Base-by-base conservation (phyloP, 23 red algal species). In the Gracilaria gracilis region DNA sequence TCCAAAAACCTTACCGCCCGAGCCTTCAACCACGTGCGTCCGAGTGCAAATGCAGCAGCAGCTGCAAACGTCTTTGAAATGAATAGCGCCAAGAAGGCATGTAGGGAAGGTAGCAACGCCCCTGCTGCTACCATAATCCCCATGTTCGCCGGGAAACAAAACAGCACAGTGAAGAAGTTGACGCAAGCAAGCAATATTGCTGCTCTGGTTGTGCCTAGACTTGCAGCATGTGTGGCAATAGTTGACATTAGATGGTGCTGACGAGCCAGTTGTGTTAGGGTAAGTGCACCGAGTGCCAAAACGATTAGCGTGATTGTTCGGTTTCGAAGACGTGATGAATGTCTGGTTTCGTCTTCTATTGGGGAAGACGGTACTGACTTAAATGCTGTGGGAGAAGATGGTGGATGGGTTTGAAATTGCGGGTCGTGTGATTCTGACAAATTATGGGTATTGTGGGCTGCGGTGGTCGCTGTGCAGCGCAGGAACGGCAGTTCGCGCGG, bases 81-180 rank as follows among this genome's bases (percentile, higher is more conserved):
- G 57, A 84, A 92, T 12, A 92, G 57, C 9, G 78, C 76, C 27
- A 57, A 27, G 34, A 92, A 92, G n/a, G 89, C 89, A 37, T 71
- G 67, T 47, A 59, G 27, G 12, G 89, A 57, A 8, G 62, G 62
- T 29, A 92, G 65, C 23, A 84, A n/a, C 19, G 89, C 89, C 13
- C 89, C 89, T 2, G 89, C 89, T 19, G 78, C 78, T 31, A 92
- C 67, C 89, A 92, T 92, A 14, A 92, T 53, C 15, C 77, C 89
- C 89, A 92, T 92, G 80, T 92, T 92, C 17, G 89, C 89, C 32
- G 89, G 89, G 50, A 92, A 92, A 40, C 89, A 92, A 58, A 84
- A 83, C 35, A 84, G 64, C 2, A 92, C 80, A 1, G 79, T 84
- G 65, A 69, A 84, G 70, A 83, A 92, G 48, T 92, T 92, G 8